Base-by-base conservation (phyloP, 306 rosid species). In the Medicago arabica region DNA sequence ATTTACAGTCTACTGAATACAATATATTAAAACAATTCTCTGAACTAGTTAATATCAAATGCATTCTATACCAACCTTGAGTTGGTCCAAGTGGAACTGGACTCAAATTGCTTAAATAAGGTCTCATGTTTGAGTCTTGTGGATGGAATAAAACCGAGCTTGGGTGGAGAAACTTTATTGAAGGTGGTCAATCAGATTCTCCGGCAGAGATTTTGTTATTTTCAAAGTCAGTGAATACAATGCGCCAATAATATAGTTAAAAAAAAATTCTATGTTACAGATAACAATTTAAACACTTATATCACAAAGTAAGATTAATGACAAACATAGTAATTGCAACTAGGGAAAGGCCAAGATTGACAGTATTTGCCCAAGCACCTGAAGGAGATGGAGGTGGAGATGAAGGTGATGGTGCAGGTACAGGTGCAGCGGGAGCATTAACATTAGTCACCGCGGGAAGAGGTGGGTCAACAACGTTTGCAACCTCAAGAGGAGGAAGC, bases 401-500 rank as follows among this genome's bases (percentile, higher is more conserved):
- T 12, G 73, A 2, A 23, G 28, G 28, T 23, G 46, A 11, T 1
- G 69, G 50, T 25, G 81, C 12, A 1, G 81, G 10, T 10, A 7
- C 4, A 8, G 74, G 53, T 12, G 73, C 21, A 7, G 78, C 50
- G 4, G 39, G 36, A 3, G 70, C 4, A 3, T 18, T 8, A 49
- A 54, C 8, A 18, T 75, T 72, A 44, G 3, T 23, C 67, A 94
- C 89, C 0, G 82, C 71, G 2, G 98, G 98, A 67, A 95, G 97
- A 11, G 98, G 97, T 15, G 99, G 98, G 55, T 90, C 97, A 15
- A 75, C 87, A 12, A 95, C 23, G 3, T 83, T 23, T 7, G 31
- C 73, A 13, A 18, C 60, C 46, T 84, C 58, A 9, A 94, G 91
- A 11, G 96, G 75, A 6, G 91, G 90, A 19, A 51, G 46, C 1